Base-by-base conservation (phyloP, 768 basidiomycete species). In the Suillus cothurnatus region DNA sequence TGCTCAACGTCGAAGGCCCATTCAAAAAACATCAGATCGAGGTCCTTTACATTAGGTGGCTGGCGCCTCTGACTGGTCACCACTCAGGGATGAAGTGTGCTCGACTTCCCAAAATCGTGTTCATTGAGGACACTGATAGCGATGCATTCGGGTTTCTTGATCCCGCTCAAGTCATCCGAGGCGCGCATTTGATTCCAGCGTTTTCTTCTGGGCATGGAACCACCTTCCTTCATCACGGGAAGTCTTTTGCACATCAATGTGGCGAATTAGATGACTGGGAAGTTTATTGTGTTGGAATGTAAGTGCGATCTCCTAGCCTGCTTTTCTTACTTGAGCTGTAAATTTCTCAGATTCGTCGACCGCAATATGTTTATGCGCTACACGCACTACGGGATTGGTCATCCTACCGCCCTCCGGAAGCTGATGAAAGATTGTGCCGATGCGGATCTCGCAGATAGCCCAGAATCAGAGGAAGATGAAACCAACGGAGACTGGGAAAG, bases 271-370 rank as follows among this genome's bases (percentile, higher is more conserved):
- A 53, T 43, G 73, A 74, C n/a, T 74, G 62, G 63, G 41, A 43
- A 3, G 56, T 34, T 39, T 72, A 64, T 38, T 74, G 71, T 64
- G 66, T 76, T 31, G 69, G 70, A 23, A 50, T 70, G 74, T 73
- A 39, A 49, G 47, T 45, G 19, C 4, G 6, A 45, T 4, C 21
- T 21, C 5, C 9, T 2, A 8, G 0, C 21, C 19, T 21, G 43
- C 3, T 19, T 0, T 43, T 4, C 8, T 43, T 43, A 21, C 8
- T 21, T 0, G 3, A 43, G 8, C 21, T 21, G 43, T 8, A 4
- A 9, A 19, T 4, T 8, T 3, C 43, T 21, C 21, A 45, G 43
- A 9, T 45, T 45, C 21, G 8, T 45, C 9, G 21, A 45, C 43
- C 3, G 21, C 0, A 9, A 45, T 21, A 45, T 45, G 43, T 9